phyloP scores from a whole-genome alignment of 371 early-diverging fungal species.

The Mortierella sp. region DNA sequence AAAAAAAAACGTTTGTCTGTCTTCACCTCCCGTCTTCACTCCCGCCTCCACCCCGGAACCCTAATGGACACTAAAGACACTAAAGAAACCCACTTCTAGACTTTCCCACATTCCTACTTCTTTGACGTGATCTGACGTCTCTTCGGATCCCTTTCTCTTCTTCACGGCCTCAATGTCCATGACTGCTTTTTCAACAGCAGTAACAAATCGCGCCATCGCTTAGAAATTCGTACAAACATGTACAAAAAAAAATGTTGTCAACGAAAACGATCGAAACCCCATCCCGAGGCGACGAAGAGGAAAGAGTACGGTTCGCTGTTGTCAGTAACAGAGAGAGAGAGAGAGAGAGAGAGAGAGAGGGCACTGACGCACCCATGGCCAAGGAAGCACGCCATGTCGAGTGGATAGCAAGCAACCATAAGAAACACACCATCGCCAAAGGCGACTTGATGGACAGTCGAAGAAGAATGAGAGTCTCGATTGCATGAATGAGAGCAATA shows the following conservation, averaged over 20 bases:
- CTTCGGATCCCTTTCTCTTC: neutral
- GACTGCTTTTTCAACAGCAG: neutral
- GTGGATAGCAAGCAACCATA: neutral
- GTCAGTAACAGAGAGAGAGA: neutral
- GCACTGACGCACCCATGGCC: neutral
- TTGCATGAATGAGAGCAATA: neutral
- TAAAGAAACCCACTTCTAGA: neutral
- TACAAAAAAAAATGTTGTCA: neutral
- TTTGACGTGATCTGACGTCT: neutral
- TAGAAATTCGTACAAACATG: neutral
- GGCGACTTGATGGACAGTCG: neutral
- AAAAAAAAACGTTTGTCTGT: neutral
- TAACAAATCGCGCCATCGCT: neutral
- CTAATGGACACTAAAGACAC: neutral
- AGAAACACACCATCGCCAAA: neutral
- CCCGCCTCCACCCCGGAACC: neutral
- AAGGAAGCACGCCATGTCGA: slow-evolving; percentile 8
- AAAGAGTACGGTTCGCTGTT: neutral
- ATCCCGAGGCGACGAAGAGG: neutral
- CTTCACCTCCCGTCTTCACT: neutral
- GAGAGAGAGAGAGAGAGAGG: neutral
- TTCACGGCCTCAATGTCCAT: neutral
- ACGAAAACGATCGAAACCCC: neutral
- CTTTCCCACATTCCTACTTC: neutral
- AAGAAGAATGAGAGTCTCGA: neutral